These are phyloP conservation scores for Coccinonectria pachysandricola DNA, from an alignment of 2,329 filamentous ascomycete genomes.

Conservation along the genomic window DNA sequence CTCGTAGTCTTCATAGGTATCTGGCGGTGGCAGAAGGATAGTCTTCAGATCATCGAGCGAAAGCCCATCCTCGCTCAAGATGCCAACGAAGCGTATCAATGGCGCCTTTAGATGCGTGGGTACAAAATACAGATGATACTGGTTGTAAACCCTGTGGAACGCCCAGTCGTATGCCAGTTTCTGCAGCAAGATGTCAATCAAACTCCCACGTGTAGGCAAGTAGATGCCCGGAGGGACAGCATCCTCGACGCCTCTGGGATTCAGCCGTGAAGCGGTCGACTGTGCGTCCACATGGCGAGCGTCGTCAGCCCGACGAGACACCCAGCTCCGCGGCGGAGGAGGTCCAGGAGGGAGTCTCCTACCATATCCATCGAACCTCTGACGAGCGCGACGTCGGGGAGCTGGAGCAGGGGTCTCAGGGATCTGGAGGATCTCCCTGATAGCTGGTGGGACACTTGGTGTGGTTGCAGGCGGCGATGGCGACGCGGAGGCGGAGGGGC, in stretches of 20 bases:
- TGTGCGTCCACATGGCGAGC: constrained; percentile 7
- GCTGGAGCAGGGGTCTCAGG: constrained; percentile 44
- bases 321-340: constrained; percentile 49
- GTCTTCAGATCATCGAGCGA: constrained; percentile 39
- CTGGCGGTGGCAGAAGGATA: constrained; percentile 30
- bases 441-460: constrained; percentile 48
- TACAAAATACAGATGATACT: constrained; percentile 44
- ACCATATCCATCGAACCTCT: constrained; percentile 35
- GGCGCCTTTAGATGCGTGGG: constrained; percentile 42
- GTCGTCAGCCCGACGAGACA: constrained; percentile 16
- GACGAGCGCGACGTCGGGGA: constrained; percentile 34
- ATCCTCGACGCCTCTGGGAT: constrained; percentile 7
- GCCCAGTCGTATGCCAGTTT: constrained; percentile 44
- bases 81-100: constrained; percentile 40
- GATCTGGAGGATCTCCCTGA: constrained; percentile 49
- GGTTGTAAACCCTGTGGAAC: constrained; percentile 44
- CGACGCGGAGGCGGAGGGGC: constrained; percentile 17
- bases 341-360: constrained; percentile 47
- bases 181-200: constrained; percentile 42
- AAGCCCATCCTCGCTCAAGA: constrained; percentile 34
- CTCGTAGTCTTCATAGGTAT: constrained; percentile 17
- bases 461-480: constrained; percentile 21
- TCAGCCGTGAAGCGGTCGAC: constrained; percentile 14
- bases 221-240: constrained; percentile 34
- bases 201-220: constrained; percentile 33